Conservation (phyloP, 176 grass and related monocot species). For the Musa troglodytarum region DNA sequence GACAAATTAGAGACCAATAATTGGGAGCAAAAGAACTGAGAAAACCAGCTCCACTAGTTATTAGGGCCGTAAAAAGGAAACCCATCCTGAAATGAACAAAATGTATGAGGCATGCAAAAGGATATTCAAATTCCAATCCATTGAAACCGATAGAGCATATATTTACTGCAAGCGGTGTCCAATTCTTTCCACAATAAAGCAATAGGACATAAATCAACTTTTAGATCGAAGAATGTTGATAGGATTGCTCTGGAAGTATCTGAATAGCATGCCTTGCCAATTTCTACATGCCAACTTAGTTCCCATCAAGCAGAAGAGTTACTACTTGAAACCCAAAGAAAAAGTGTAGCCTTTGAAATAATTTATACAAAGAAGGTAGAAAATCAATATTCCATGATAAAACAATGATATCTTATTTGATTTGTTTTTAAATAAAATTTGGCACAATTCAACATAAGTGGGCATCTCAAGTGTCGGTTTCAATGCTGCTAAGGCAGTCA, state of each 20-base stretch:
- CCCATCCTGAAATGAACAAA: slow-evolving; percentile 56
- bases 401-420: too few relatives aligned
- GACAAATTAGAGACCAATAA: slow-evolving; percentile 49
- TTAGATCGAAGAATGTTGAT: neutral
- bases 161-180: neutral
- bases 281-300: too few relatives aligned
- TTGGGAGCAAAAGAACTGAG: slow-evolving; percentile 81
- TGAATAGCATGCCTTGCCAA: too few relatives aligned
- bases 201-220: neutral
- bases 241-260: neutral
- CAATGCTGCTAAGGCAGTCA: too few relatives aligned
- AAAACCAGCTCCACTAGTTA: slow-evolving; percentile 72
- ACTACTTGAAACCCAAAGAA: too few relatives aligned
- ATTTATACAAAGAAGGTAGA: too few relatives aligned
- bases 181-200: neutral
- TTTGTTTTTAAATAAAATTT: too few relatives aligned
- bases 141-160: neutral
- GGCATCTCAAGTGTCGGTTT: too few relatives aligned
- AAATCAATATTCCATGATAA: too few relatives aligned
- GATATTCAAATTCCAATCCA: neutral
- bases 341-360: too few relatives aligned
- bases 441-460: too few relatives aligned
- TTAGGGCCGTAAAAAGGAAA: slow-evolving; percentile 89
- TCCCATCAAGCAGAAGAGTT: too few relatives aligned
- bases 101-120: slow-evolving; percentile 7